Evolutionary conservation across 2,329 filamentous ascomycete species (phyloP).

Genomic region (Aspergillus novofumigatus): DNA sequence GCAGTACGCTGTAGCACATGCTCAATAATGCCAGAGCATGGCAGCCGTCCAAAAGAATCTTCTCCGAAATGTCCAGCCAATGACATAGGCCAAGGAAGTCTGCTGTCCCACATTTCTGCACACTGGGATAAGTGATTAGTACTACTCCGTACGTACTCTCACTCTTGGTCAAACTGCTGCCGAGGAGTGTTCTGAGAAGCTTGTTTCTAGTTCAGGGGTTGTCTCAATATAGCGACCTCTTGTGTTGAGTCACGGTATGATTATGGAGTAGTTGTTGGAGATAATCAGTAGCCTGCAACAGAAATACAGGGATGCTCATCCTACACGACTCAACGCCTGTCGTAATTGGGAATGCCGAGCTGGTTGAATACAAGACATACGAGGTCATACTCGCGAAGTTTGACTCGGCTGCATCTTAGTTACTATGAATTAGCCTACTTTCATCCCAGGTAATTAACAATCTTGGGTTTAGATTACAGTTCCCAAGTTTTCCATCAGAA

Average conservation of each 20-base stretch:
- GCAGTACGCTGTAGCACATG: neutral
- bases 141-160: neutral
- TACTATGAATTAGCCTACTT: neutral
- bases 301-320: neutral
- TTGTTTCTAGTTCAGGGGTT: neutral
- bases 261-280: neutral
- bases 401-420: too few relatives aligned
- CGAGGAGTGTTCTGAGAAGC: neutral
- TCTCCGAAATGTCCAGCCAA: neutral
- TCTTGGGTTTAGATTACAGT: too few relatives aligned
- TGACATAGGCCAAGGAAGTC: neutral
- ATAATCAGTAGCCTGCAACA: neutral
- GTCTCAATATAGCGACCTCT: neutral
- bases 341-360: neutral
- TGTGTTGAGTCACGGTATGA: neutral
- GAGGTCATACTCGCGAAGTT: neutral
- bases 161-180: neutral
- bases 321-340: neutral
- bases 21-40: neutral
- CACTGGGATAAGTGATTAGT: neutral
- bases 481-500: neutral
- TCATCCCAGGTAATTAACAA: neutral
- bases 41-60: neutral
- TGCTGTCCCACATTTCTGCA: neutral
- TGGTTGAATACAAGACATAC: neutral